These are phyloP conservation scores for Cladophialophora immunda DNA, from an alignment of 2,329 filamentous ascomycete species.

Conservation along the genomic window DNA sequence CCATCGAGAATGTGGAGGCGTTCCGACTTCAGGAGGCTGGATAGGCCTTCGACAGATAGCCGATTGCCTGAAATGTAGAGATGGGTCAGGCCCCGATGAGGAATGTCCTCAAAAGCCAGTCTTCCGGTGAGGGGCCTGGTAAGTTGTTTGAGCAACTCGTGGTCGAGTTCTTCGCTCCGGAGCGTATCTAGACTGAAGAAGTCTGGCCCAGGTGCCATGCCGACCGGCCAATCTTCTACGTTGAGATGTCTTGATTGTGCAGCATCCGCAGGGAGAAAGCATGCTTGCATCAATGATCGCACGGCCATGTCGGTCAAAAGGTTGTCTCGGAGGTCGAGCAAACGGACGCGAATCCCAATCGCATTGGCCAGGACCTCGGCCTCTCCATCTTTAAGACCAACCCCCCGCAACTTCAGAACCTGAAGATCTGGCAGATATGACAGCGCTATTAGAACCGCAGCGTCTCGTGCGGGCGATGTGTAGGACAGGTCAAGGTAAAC, in stretches of 20 bases:
- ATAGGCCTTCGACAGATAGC: conserved; percentile 64
- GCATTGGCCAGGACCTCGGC: conserved; percentile 61
- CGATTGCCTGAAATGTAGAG: conserved; percentile 66
- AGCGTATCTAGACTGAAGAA: conserved; percentile 51
- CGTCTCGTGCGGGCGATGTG: conserved; percentile 59
- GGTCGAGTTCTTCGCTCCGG: conserved; percentile 60
- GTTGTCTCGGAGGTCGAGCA: conserved; percentile 67
- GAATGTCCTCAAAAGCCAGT: conserved; percentile 64
- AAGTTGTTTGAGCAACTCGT: conserved; percentile 59
- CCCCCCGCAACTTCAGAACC: conserved; percentile 64
- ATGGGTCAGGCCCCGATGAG: conserved; percentile 66
- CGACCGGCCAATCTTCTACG: conserved; percentile 44
- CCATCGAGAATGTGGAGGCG: conserved; percentile 65
- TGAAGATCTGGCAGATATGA: conserved; percentile 60
- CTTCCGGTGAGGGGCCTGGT: conserved; percentile 61
- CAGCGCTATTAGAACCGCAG: conserved; percentile 58
- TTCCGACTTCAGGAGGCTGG: conserved; percentile 60
- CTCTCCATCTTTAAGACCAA: conserved; percentile 63
- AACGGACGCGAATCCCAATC: conserved; percentile 62
- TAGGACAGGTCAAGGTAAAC: conserved; percentile 68
- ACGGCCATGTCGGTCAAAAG: conserved; percentile 64
- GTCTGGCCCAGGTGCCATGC: conserved; percentile 48
- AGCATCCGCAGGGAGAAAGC: conserved; percentile 50
- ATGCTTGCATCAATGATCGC: conserved; percentile 60
- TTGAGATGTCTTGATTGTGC: conserved; percentile 40